phyloP scores from a whole-genome alignment of 148 eudicot species.

The Oxyria digyna region DNA sequence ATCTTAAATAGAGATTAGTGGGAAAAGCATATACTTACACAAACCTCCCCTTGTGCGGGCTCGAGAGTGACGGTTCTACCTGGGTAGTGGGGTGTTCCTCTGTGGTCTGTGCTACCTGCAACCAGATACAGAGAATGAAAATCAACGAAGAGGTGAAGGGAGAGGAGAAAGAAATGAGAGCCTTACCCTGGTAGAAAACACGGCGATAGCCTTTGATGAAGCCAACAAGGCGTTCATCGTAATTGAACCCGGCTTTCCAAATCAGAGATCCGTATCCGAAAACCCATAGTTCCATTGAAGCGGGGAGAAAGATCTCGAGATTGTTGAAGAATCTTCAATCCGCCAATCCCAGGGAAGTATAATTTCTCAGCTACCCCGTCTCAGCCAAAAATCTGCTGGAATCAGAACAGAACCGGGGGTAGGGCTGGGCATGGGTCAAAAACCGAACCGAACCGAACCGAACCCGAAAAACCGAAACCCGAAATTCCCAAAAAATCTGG shows the following conservation, averaged over 20 bases:
- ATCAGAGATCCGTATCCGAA: constrained; percentile 93
- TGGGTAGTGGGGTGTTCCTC: constrained; percentile 87
- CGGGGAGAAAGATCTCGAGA: too few relatives aligned
- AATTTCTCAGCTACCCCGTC: too few relatives aligned
- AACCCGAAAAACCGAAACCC: too few relatives aligned
- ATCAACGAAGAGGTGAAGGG: background rate
- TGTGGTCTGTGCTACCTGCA: constrained; percentile 91
- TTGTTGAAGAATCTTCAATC: too few relatives aligned
- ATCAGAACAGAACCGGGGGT: too few relatives aligned
- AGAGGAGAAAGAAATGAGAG: background rate
- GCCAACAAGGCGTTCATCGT: constrained; percentile 71
- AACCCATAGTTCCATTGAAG: constrained; percentile 95
- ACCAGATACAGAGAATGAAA: background rate
- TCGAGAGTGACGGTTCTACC: constrained; percentile 95
- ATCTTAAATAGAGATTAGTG: background rate
- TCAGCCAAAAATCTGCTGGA: too few relatives aligned
- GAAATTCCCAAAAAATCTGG: too few relatives aligned
- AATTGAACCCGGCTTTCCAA: constrained; percentile 87
- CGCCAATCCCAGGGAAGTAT: too few relatives aligned
- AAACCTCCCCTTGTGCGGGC: constrained; percentile 62
- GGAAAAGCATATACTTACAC: constrained; percentile 35
- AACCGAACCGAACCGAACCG: too few relatives aligned
- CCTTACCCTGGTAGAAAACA: constrained; percentile 73
- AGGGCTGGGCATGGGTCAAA: too few relatives aligned
- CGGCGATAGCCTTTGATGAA: constrained; percentile 85